Conservation (phyloP, 129 eudicot genomes). For the Chrysanthemum makinoi region DNA sequence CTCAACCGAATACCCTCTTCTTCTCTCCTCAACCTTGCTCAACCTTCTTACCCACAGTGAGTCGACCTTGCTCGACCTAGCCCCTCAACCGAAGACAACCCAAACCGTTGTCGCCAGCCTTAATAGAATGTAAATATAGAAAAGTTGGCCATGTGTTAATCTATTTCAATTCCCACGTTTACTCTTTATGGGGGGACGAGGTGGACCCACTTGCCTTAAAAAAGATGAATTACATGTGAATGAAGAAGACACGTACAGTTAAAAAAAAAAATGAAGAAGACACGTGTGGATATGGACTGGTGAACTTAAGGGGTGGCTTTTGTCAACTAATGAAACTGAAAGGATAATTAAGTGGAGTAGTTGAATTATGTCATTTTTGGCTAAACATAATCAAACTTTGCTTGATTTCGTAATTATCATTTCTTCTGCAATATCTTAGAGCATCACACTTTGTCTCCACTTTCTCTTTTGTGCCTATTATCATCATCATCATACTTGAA, state of each 20-base stretch:
- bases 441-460: conserved; percentile 46
- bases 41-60: no score
- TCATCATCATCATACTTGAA: conserved; percentile 13
- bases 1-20: no score
- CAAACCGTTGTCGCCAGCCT: no score
- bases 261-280: conserved; percentile 14
- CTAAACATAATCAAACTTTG: conserved; percentile 35
- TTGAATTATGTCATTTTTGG: conserved; percentile 37
- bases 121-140: neutral
- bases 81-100: no score
- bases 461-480: conserved; percentile 26
- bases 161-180: conserved; percentile 25
- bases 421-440: conserved; percentile 42
- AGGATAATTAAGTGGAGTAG: conserved; percentile 27
- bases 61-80: no score
- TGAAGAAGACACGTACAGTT: conserved; percentile 28
- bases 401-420: conserved; percentile 35
- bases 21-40: no score
- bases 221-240: conserved; percentile 30
- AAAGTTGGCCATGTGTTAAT: conserved; percentile 9
- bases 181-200: conserved; percentile 14
- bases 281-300: conserved; percentile 35
- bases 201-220: conserved; percentile 31
- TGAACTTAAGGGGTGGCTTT: conserved; percentile 9
- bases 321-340: conserved; percentile 11